Conservation (phyloP, 106 monocot genomes). For the Dendrobium huoshanense region DNA sequence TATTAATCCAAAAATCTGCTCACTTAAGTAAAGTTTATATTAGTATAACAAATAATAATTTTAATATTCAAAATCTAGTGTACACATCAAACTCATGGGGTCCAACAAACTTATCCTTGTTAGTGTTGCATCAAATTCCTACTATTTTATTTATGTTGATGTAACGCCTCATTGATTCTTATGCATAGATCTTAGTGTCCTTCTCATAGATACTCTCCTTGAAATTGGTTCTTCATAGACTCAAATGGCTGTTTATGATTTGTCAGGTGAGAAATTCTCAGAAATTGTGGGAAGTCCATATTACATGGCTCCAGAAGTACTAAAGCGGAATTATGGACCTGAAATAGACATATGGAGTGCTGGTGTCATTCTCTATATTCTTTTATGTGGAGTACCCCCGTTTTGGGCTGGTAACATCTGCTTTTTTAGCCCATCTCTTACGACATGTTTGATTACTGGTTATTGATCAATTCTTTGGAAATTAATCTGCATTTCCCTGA, state of each 20-base stretch:
- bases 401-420: conserved; percentile 21
- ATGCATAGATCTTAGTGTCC: background rate
- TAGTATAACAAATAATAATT: too few relatives aligned
- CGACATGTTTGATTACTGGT: background rate
- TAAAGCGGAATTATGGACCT: conserved; percentile 23
- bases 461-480: background rate
- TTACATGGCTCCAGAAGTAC: conserved; percentile 6
- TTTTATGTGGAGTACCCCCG: conserved; percentile 28
- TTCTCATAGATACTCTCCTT: background rate
- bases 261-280: conserved; percentile 20
- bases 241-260: background rate
- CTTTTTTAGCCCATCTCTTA: background rate
- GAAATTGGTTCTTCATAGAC: too few relatives aligned
- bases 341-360: conserved; percentile 29
- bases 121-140: background rate
- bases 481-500: background rate
- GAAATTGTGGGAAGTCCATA: conserved; percentile 32
- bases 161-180: background rate
- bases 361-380: conserved; percentile 28
- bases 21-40: too few relatives aligned
- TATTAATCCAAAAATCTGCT: too few relatives aligned
- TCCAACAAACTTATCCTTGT: background rate
- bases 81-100: too few relatives aligned
- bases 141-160: background rate
- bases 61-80: too few relatives aligned